Evolutionary conservation across 1,284 basidiomycete genomes (phyloP).

Genomic region (Cutaneotrichosporon mucoides): DNA sequence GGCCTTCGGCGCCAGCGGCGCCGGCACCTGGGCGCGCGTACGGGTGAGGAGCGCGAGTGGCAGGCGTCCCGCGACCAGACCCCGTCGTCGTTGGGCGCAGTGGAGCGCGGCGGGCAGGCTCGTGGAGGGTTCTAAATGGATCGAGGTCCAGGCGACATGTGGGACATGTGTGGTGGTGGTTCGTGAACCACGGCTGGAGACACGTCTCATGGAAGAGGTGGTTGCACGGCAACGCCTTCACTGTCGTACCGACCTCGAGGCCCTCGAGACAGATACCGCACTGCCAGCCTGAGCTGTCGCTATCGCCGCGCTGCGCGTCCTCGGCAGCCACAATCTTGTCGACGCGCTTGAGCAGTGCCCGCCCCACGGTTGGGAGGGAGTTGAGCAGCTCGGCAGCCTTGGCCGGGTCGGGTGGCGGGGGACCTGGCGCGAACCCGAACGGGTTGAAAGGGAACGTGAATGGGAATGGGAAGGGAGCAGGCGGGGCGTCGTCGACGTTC

Average conservation of each 20-base stretch:
- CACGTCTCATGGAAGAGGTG: constrained; percentile 46
- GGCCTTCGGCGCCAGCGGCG: neutral
- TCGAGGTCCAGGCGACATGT: constrained; percentile 48
- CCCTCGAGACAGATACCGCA: constrained; percentile 45
- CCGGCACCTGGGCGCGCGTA: constrained; percentile 21
- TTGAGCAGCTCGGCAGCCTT: constrained; percentile 42
- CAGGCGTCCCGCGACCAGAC: constrained; percentile 18
- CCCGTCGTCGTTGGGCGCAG: constrained; percentile 26
- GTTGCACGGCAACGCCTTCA: constrained; percentile 48
- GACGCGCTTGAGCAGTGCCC: constrained; percentile 31
- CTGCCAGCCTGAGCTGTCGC: constrained; percentile 35
- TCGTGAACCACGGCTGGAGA: constrained; percentile 44
- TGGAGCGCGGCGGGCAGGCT: constrained; percentile 21
- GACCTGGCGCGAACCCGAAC: constrained; percentile 6
- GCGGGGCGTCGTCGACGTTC: neutral
- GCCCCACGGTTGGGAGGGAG: constrained; percentile 33
- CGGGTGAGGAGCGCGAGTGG: constrained; percentile 17
- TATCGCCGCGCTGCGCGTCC: constrained; percentile 22
- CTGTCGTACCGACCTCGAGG: constrained; percentile 20
- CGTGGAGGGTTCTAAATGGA: constrained; percentile 40
- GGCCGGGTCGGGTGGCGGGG: constrained; percentile 28
- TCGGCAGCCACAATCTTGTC: constrained; percentile 38
- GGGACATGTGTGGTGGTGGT: constrained; percentile 46
- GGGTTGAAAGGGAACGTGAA: constrained; percentile 11
- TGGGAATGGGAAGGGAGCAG: constrained; percentile 1